Evolutionary conservation across 208 protist genomes (phyloP).

Genomic region (Leishmania gerbilli): DNA sequence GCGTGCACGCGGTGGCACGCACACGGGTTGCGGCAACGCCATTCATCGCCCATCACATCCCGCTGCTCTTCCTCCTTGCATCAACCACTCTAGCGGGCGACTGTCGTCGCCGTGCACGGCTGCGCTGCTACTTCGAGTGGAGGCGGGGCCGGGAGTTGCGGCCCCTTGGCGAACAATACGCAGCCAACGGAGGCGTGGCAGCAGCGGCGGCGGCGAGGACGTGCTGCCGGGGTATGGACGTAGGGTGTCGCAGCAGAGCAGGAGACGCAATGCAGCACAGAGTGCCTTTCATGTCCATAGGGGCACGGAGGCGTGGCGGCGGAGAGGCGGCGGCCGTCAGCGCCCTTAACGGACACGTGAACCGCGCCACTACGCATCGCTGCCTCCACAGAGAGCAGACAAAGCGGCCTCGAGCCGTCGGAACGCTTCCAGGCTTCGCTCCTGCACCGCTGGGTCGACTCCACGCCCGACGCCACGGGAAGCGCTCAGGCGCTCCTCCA

Average conservation of each 20-base stretch:
- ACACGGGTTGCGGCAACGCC: too few species aligned
- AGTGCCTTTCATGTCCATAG: neutral
- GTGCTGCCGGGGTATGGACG: neutral
- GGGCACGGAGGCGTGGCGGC: neutral
- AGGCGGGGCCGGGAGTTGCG: neutral
- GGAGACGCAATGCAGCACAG: neutral
- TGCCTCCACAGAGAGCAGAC: constrained; percentile 10
- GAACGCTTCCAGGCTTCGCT: constrained; percentile 27
- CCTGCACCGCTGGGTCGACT: constrained; percentile 17
- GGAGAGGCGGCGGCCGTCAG: neutral
- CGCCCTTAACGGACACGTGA: neutral
- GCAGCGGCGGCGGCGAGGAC: too few species aligned
- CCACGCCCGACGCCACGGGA: neutral
- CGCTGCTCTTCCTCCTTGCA: neutral
- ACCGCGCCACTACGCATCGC: neutral
- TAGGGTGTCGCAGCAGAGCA: neutral
- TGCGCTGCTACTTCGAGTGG: neutral
- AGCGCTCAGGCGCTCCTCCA: constrained; percentile 27
- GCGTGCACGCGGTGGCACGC: too few species aligned
- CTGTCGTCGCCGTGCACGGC: neutral
- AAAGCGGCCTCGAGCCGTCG: constrained; percentile 26
- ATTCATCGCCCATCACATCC: neutral
- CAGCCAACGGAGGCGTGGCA: neutral
- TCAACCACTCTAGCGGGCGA: neutral
- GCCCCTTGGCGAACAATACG: neutral